phyloP scores from a whole-genome alignment of 2,329 filamentous ascomycete genomes.

The Fusarium floridanum region DNA sequence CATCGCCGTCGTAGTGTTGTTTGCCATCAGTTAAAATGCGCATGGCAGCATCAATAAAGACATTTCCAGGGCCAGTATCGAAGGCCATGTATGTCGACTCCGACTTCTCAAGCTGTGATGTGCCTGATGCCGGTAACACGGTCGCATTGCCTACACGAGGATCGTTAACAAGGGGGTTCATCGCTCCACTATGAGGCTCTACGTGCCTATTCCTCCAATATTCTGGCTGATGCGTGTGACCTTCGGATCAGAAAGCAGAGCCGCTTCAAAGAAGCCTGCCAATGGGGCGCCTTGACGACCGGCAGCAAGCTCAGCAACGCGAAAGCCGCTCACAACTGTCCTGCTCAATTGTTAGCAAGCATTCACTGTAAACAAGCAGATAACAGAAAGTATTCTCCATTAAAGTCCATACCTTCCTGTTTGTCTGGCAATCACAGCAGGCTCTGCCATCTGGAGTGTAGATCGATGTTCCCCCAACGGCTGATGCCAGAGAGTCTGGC shows the following conservation, averaged over 20 bases:
- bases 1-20: constrained; percentile 63
- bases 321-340: constrained; percentile 62
- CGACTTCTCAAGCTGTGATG: constrained; percentile 4
- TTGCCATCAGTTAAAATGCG: constrained; percentile 53
- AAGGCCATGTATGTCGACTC: constrained; percentile 39
- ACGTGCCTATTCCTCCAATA: neutral
- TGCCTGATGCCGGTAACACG: neutral
- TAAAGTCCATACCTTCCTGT: neutral
- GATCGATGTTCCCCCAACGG: neutral
- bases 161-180: neutral
- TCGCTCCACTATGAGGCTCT: neutral
- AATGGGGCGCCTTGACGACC: constrained; percentile 63
- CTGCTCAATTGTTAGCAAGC: neutral
- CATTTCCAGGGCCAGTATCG: constrained; percentile 58
- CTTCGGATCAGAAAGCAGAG: constrained; percentile 60
- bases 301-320: constrained; percentile 62
- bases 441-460: neutral
- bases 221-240: constrained; percentile 52
- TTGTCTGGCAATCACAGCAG: neutral
- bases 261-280: constrained; percentile 64
- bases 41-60: constrained; percentile 46
- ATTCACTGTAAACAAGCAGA: no score
- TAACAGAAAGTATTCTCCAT: no score
- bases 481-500: constrained; percentile 2
- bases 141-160: neutral